Conservation (phyloP, 805 yeast genomes). For the Sugiyamaella smithiae region DNA sequence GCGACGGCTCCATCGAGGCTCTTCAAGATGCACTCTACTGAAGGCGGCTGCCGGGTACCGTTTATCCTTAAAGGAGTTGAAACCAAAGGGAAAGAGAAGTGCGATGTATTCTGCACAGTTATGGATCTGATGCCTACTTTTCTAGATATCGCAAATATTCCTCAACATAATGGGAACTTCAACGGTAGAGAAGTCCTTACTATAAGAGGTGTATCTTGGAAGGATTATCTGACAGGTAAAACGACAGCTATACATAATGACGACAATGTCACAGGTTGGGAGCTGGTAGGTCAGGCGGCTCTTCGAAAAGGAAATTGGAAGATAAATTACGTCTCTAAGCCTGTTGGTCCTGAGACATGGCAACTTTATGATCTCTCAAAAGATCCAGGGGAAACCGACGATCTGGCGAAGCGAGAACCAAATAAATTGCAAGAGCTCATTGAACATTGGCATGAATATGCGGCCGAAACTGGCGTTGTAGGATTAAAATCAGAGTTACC, state of each 20-base stretch:
- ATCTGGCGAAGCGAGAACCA: conserved; percentile 40
- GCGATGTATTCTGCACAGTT: conserved; percentile 48
- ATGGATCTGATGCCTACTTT: conserved; percentile 61
- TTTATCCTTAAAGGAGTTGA: conserved; percentile 41
- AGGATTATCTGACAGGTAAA: conserved; percentile 33
- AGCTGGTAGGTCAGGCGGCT: conserved; percentile 55
- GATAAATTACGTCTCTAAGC: conserved; percentile 45
- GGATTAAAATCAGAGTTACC: background rate
- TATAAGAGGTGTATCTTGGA: conserved; percentile 50
- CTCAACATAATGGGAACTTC: conserved; percentile 27
- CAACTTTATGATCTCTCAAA: conserved; percentile 35
- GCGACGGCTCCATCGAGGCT: conserved; percentile 57
- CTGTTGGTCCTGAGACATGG: conserved; percentile 49
- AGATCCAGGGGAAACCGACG: conserved; percentile 53
- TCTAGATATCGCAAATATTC: conserved; percentile 45
- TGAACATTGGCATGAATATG: conserved; percentile 50
- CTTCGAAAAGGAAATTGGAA: conserved; percentile 50
- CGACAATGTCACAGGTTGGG: conserved; percentile 51
- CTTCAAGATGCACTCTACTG: conserved; percentile 57
- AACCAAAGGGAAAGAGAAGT: conserved; percentile 23
- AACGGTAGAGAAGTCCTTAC: conserved; percentile 43
- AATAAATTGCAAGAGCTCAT: conserved; percentile 42
- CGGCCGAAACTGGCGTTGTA: conserved; percentile 33
- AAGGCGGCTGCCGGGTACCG: conserved; percentile 61
- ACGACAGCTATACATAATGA: conserved; percentile 22